Conservation (phyloP, 768 basidiomycete genomes). For the Pulveroboletus sp. region DNA sequence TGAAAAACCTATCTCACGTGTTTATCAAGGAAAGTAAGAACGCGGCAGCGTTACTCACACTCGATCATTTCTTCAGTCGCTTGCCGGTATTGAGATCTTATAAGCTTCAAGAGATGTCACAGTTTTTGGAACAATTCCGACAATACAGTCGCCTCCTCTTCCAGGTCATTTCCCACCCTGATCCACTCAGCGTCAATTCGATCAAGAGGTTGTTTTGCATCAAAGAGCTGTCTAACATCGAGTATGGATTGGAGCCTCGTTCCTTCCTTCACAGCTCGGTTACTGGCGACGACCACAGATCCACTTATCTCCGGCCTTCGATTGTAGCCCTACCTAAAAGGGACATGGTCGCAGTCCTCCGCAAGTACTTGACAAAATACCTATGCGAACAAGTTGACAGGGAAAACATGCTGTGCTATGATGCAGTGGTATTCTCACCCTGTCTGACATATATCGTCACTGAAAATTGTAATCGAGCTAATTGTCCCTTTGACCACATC, state of each 20-base stretch:
- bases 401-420: constrained; percentile 31
- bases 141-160: constrained; percentile 1
- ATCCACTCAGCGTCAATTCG: constrained; percentile 1
- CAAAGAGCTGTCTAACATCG: constrained; percentile 1
- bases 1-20: constrained; percentile 29
- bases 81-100: constrained; percentile 17
- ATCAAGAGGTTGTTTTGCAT: constrained; percentile 29
- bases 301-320: not conserved
- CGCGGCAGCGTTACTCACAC: constrained; percentile 3
- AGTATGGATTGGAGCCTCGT: constrained; percentile 1
- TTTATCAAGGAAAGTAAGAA: constrained; percentile 20
- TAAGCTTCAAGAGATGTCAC: constrained; percentile 13
- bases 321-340: constrained; percentile 16
- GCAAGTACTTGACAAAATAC: constrained; percentile 18
- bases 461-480: constrained; percentile 24
- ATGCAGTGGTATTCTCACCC: constrained; percentile 31
- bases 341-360: constrained; percentile 23
- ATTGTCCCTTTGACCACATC: constrained; percentile 37
- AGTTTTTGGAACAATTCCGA: not conserved
- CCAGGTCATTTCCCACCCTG: not conserved
- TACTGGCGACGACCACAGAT: not conserved
- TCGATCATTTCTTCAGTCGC: constrained; percentile 4
- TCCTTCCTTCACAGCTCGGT: constrained; percentile 8
- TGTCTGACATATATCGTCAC: constrained; percentile 29
- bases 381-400: constrained; percentile 27